Conservation (phyloP, 495 filamentous ascomycete genomes). For the Staphylotrichum longicolle region DNA sequence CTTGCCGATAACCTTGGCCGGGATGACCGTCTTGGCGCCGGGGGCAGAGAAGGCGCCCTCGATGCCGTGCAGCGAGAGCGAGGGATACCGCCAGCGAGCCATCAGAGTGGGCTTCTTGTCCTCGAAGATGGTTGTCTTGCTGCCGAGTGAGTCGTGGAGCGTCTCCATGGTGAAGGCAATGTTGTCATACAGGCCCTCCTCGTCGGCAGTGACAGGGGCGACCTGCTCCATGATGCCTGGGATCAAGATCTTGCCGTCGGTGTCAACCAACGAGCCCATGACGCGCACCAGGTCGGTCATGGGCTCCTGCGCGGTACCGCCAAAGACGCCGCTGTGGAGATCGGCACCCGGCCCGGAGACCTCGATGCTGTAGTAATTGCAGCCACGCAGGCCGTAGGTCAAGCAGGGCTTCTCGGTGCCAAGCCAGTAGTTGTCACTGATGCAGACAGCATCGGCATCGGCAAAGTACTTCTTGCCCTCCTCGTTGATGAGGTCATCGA, state of each 20-base stretch:
- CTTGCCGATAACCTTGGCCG: conserved; percentile 94
- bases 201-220: conserved; percentile 78
- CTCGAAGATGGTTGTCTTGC: conserved; percentile 75
- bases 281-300: conserved; percentile 93
- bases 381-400: conserved; percentile 95
- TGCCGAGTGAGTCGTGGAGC: conserved; percentile 84
- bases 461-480: conserved; percentile 92
- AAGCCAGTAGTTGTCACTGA: conserved; percentile 99
- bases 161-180: conserved; percentile 96
- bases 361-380: conserved; percentile 92
- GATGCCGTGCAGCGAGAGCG: conserved; percentile 91
- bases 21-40: conserved; percentile 97
- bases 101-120: conserved; percentile 88
- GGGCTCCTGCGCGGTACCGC: conserved; percentile 91
- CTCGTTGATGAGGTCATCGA: conserved; percentile 87
- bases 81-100: conserved; percentile 92
- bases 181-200: conserved; percentile 75
- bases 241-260: conserved; percentile 84
- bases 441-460: conserved; percentile 94
- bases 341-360: conserved; percentile 88
- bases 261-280: conserved; percentile 78
- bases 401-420: conserved; percentile 97
- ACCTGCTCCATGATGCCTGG: conserved; percentile 89
- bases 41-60: conserved; percentile 93
- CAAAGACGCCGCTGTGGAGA: conserved; percentile 94